Evolutionary conservation across 352 stramenopile species (phyloP).

Genomic region (Phytopythium chamaehyphon): DNA sequence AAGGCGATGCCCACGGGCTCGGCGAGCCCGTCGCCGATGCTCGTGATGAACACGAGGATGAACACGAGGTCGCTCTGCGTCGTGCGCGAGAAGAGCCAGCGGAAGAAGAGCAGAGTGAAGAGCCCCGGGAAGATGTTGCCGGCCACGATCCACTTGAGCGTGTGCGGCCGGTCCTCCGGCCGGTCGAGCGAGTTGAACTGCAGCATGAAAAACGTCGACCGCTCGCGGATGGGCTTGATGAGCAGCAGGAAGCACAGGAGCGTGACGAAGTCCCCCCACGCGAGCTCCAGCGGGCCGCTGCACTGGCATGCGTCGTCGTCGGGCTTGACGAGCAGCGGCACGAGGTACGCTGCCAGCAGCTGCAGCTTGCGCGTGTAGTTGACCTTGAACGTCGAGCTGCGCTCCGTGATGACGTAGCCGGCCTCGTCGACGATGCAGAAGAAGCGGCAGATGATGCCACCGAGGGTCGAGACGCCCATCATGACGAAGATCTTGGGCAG

Average conservation of each 20-base stretch:
- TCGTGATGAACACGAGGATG: constrained; percentile 82
- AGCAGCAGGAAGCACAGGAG: constrained; percentile 79
- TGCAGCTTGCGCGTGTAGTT: constrained; percentile 88
- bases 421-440: constrained; percentile 79
- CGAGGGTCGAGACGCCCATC: constrained; percentile 71
- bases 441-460: constrained; percentile 70
- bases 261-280: constrained; percentile 82
- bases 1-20: constrained; percentile 77
- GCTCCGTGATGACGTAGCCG: constrained; percentile 86
- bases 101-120: constrained; percentile 85
- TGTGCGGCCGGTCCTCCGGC: constrained; percentile 78
- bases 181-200: constrained; percentile 88
- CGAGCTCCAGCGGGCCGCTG: constrained; percentile 48
- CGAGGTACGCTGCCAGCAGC: constrained; percentile 80
- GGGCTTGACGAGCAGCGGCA: constrained; percentile 72
- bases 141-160: constrained; percentile 84
- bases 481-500: constrained; percentile 78
- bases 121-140: constrained; percentile 78
- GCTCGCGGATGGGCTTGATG: constrained; percentile 81
- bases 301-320: constrained; percentile 26
- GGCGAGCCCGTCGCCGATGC: constrained; percentile 71
- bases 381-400: constrained; percentile 81
- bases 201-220: constrained; percentile 84
- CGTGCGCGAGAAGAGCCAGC: constrained; percentile 74
- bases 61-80: constrained; percentile 76